A percentile compares a stretch with the other conserved stretches of the same genome.
Conservation (phyloP, 495 filamentous ascomycete species). For the Annulohypoxylon nitens region DNA sequence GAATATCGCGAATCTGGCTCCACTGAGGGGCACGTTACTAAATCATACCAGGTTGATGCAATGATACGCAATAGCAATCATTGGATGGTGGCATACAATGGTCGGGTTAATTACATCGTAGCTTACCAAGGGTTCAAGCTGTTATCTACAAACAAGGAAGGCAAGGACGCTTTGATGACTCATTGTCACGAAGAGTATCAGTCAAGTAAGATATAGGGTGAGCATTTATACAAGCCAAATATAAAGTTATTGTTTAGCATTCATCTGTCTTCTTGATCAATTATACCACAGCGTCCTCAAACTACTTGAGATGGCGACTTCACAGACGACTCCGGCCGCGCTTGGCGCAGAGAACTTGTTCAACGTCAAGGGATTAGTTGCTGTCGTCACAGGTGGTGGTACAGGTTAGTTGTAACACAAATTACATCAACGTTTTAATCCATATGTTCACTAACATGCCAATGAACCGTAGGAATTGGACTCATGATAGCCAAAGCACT, state of each 20-base stretch:
- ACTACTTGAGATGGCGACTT: slow-evolving; percentile 29
- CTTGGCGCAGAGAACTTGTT: slow-evolving; percentile 64
- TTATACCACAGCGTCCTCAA: neutral
- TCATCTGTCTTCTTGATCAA: neutral
- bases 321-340: slow-evolving; percentile 25
- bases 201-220: neutral
- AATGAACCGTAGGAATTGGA: slow-evolving; percentile 67
- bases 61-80: neutral
- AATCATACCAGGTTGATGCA: neutral
- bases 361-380: slow-evolving; percentile 70
- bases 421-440: neutral
- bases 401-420: slow-evolving; percentile 58
- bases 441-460: slow-evolving; percentile 17
- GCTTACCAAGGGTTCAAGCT: neutral
- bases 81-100: neutral
- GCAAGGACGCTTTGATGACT: neutral
- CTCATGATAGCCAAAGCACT: slow-evolving; percentile 76
- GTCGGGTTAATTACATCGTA: neutral
- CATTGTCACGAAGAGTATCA: neutral
- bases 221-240: neutral
- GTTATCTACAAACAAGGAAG: neutral
- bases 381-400: slow-evolving; percentile 74
- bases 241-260: neutral
- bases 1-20: slow-evolving; percentile 13
- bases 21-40: slow-evolving; percentile 23